These are phyloP conservation scores for Lithohypha guttulata DNA, from an alignment of 2,329 filamentous ascomycete species.

Conservation along the genomic window DNA sequence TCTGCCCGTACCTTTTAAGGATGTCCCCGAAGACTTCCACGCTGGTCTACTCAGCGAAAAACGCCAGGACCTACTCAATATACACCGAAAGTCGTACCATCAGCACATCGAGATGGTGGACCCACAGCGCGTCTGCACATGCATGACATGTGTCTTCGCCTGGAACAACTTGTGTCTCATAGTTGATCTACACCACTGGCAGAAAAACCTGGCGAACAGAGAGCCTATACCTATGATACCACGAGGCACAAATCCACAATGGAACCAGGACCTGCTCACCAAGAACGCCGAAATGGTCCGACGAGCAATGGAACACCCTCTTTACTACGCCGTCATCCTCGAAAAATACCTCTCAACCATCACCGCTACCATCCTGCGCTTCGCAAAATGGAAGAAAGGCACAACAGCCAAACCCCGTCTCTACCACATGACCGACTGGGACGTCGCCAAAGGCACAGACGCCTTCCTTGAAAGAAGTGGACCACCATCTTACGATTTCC, in stretches of 20 bases:
- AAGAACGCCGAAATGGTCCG: slow-evolving; percentile 16
- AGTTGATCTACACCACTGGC: slow-evolving; percentile 21
- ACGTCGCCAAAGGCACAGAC: slow-evolving; percentile 16
- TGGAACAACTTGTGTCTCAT: slow-evolving; percentile 22
- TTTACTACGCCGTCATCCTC: slow-evolving; percentile 17
- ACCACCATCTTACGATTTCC: slow-evolving; percentile 18
- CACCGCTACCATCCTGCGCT: slow-evolving; percentile 18
- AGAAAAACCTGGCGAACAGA: slow-evolving; percentile 17
- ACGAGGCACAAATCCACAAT: slow-evolving; percentile 17
- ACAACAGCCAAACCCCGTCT: slow-evolving; percentile 14
- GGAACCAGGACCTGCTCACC: slow-evolving; percentile 18
- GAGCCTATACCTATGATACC: slow-evolving; percentile 20
- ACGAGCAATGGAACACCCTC: slow-evolving; percentile 14
- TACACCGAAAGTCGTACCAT: slow-evolving; percentile 20
- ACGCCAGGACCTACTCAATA: slow-evolving; percentile 16
- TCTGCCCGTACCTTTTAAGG: slow-evolving; percentile 13
- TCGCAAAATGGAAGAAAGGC: slow-evolving; percentile 14
- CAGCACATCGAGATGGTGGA: slow-evolving; percentile 20
- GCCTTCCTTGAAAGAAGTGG: slow-evolving; percentile 19
- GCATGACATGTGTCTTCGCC: slow-evolving; percentile 20
- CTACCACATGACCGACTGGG: slow-evolving; percentile 18
- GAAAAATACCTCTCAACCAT: slow-evolving; percentile 18
- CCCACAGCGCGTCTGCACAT: slow-evolving; percentile 16
- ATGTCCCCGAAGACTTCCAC: slow-evolving; percentile 14
- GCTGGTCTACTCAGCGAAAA: slow-evolving; percentile 14